Evolutionary conservation across 805 yeast species (phyloP).

Genomic region (Saccharomycopsis guyanensis): DNA sequence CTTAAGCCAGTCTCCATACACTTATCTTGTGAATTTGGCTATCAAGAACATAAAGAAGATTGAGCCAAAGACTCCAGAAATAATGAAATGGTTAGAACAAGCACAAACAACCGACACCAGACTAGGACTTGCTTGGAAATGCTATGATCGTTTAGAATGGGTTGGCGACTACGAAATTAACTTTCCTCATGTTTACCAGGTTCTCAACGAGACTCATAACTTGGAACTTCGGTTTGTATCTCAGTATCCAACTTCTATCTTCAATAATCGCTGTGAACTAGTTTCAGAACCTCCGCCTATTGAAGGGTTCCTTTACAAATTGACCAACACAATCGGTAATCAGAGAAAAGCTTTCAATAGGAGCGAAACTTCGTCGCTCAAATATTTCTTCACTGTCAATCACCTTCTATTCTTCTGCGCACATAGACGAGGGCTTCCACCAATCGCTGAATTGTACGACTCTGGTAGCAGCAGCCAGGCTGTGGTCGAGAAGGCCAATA

Average conservation of each 20-base stretch:
- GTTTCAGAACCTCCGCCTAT: conserved; percentile 57
- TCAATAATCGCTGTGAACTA: conserved; percentile 23
- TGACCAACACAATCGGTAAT: conserved; percentile 40
- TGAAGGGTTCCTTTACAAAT: conserved; percentile 61
- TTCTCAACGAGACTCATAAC: conserved; percentile 37
- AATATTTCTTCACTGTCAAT: conserved; percentile 54
- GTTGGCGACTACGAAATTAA: conserved; percentile 37
- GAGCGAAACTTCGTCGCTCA: conserved; percentile 36
- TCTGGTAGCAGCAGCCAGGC: conserved; percentile 26
- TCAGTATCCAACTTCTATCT: conserved; percentile 30
- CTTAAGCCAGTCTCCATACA: conserved; percentile 10
- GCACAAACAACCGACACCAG: conserved; percentile 26
- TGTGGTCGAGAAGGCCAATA: conserved; percentile 22
- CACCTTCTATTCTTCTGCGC: conserved; percentile 52
- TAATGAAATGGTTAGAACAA: conserved; percentile 22
- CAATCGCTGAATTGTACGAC: conserved; percentile 34
- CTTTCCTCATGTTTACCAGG: conserved; percentile 37
- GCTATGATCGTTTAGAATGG: conserved; percentile 76
- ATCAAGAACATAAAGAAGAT: conserved; percentile 6
- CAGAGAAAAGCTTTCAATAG: conserved; percentile 36
- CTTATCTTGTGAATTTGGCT: conserved; percentile 9
- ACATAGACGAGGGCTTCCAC: conserved; percentile 54
- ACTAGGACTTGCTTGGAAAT: conserved; percentile 53
- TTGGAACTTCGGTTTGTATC: conserved; percentile 52
- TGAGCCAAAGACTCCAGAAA: conserved; percentile 22